These are phyloP conservation scores for Triticum turgidum DNA, from an alignment of 176 grass and related monocot species.

Conservation along the genomic window DNA sequence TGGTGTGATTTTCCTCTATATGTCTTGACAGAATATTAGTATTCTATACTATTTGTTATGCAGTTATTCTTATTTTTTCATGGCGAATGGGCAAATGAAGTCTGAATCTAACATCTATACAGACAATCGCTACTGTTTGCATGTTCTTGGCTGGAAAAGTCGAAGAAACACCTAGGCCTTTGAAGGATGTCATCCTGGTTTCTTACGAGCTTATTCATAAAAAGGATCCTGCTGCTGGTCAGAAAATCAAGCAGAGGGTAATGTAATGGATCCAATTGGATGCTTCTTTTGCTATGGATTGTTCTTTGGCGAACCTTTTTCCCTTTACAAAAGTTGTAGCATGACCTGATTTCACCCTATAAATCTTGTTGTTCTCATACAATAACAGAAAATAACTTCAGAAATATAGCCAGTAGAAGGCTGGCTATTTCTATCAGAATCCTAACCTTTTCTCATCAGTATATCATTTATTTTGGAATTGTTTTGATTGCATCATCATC, in stretches of 20 bases:
- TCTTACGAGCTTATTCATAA: constrained; percentile 96
- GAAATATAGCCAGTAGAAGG: background rate
- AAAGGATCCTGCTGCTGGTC: constrained; percentile 85
- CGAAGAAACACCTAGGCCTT: constrained; percentile 89
- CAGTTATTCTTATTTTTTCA: constrained; percentile 11
- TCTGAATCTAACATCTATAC: constrained; percentile 33
- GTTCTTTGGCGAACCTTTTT: background rate
- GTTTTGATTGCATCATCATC: constrained; percentile 5
- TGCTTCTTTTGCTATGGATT: constrained; percentile 20
- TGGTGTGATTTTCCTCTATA: background rate
- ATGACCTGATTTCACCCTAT: background rate
- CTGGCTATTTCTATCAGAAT: background rate
- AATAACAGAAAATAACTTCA: background rate
- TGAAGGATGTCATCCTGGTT: constrained; percentile 92
- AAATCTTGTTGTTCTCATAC: background rate
- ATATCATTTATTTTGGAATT: background rate
- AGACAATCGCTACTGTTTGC: constrained; percentile 97
- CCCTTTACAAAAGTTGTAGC: background rate
- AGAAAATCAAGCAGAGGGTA: constrained; percentile 98
- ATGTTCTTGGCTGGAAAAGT: constrained; percentile 99
- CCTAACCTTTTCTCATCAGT: background rate
- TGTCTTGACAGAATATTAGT: background rate
- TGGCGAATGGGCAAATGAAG: background rate
- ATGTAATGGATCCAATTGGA: constrained; percentile 12
- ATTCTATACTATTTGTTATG: background rate